Conservation (phyloP, 2,329 filamentous ascomycete species). For the Phyllosticta capitalensis region DNA sequence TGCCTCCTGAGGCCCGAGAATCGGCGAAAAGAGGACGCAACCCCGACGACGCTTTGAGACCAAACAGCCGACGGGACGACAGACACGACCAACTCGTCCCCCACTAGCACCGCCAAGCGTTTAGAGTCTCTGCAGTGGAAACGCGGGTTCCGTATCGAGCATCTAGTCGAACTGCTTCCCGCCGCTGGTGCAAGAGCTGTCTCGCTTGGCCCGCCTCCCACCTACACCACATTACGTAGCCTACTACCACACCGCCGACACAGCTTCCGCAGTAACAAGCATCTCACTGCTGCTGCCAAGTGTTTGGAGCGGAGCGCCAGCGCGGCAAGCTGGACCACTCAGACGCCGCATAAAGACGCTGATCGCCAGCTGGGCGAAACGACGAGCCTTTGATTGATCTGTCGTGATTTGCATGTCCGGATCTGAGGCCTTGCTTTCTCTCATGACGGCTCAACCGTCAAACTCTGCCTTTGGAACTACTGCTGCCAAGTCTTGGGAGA, state of each 20-base stretch:
- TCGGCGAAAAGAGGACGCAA: neutral
- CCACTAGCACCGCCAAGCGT: neutral
- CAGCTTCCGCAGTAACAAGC: neutral
- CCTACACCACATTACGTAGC: neutral
- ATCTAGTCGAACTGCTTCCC: too few species aligned
- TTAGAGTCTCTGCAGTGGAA: neutral
- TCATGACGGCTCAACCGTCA: neutral
- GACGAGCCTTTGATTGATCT: neutral
- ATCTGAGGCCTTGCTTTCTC: neutral
- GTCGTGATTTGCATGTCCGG: neutral
- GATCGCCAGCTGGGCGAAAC: neutral
- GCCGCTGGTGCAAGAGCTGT: neutral
- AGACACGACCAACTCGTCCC: too few species aligned
- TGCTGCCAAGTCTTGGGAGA: neutral
- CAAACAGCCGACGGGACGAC: neutral
- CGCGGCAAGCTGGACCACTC: neutral
- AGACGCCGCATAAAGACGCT: neutral
- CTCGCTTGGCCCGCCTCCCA: neutral
- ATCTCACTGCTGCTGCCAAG: neutral
- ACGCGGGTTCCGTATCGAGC: neutral
- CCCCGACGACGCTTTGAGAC: neutral
- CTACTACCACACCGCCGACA: neutral
- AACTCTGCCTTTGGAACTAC: neutral
- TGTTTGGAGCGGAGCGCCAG: neutral
- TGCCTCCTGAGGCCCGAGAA: neutral